These are phyloP conservation scores for Vigna angularis DNA, from an alignment of 306 rosid species.

Conservation along the genomic window DNA sequence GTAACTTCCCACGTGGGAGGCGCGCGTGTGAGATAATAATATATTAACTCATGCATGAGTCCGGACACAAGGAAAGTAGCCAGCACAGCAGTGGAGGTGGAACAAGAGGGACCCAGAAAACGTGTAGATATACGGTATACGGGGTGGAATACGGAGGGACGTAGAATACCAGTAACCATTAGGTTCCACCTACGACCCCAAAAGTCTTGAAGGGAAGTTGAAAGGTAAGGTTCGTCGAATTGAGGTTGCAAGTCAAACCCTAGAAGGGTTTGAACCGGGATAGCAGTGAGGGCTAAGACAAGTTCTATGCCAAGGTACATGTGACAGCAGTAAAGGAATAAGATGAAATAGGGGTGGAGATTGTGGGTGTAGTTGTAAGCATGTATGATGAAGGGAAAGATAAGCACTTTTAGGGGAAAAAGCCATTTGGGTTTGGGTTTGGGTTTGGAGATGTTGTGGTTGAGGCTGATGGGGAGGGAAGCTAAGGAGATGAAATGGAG, in stretches of 20 bases:
- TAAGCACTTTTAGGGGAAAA: slow-evolving; percentile 44
- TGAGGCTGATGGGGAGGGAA: slow-evolving; percentile 67
- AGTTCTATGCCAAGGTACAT: slow-evolving; percentile 64
- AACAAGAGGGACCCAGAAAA: slow-evolving; percentile 35
- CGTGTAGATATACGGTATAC: background rate
- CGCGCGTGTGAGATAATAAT: slow-evolving; percentile 63
- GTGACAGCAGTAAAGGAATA: slow-evolving; percentile 54
- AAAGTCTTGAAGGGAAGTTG: slow-evolving; percentile 79
- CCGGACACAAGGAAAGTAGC: slow-evolving; percentile 62
- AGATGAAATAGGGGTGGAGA: slow-evolving; percentile 44
- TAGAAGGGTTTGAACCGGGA: slow-evolving; percentile 48
- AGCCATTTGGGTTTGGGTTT: background rate
- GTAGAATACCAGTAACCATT: slow-evolving; percentile 63
- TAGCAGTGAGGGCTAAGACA: slow-evolving; percentile 44
- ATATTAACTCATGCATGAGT: slow-evolving; percentile 70
- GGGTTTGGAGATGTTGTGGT: slow-evolving; percentile 9
- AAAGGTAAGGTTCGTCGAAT: slow-evolving; percentile 69
- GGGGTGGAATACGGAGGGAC: slow-evolving; percentile 58
- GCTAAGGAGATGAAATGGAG: slow-evolving; percentile 66
- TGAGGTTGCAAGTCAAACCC: slow-evolving; percentile 64
- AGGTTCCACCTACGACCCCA: slow-evolving; percentile 94
- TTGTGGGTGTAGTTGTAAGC: slow-evolving; percentile 44
- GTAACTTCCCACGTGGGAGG: slow-evolving; percentile 88
- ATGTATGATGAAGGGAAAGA: slow-evolving; percentile 42
- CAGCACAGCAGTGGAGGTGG: slow-evolving; percentile 28